A percentile compares a stretch with the other conserved stretches of the same genome.
Evolutionary conservation across 352 stramenopile genomes (phyloP).

Genomic region (Globisporangium cederbergense): DNA sequence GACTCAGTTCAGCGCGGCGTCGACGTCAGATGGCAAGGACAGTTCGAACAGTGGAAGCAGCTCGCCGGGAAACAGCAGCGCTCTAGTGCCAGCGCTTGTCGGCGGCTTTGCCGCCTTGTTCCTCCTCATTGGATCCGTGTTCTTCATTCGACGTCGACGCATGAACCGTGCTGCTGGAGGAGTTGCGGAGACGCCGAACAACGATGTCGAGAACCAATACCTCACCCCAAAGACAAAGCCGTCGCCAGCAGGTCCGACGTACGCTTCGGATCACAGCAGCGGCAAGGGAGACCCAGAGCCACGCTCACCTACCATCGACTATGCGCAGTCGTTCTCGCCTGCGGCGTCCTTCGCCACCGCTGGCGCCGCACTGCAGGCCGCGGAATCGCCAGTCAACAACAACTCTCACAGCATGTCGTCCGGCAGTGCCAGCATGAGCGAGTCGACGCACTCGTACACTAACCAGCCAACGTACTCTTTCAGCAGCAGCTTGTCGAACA

Average conservation of each 20-base stretch:
- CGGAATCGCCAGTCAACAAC: constrained; percentile 7
- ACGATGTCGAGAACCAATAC: constrained; percentile 56
- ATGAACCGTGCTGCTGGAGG: constrained; percentile 25
- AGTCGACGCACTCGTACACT: constrained; percentile 7
- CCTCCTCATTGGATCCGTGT: constrained; percentile 64
- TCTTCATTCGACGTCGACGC: constrained; percentile 55
- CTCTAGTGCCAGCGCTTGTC: constrained; percentile 35
- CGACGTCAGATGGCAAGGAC: constrained; percentile 42
- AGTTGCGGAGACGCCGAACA: constrained; percentile 25
- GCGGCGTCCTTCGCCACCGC: constrained; percentile 17
- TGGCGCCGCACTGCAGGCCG: not conserved
- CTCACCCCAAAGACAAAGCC: constrained; percentile 52
- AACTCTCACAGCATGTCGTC: constrained; percentile 17
- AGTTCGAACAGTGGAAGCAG: constrained; percentile 16
- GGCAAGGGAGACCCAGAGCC: constrained; percentile 21
- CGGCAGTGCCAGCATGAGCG: not conserved
- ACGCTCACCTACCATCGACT: constrained; percentile 50
- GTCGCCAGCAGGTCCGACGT: constrained; percentile 27
- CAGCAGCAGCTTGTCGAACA: constrained; percentile 22
- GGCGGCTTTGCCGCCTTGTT: constrained; percentile 45
- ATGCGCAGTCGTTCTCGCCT: constrained; percentile 46
- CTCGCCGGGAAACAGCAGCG: constrained; percentile 19
- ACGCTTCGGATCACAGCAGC: constrained; percentile 30
- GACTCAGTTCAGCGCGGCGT: constrained; percentile 66
- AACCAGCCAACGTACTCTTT: constrained; percentile 20